Conservation (phyloP, 441 rosid genomes). For the Geranium incanum region DNA sequence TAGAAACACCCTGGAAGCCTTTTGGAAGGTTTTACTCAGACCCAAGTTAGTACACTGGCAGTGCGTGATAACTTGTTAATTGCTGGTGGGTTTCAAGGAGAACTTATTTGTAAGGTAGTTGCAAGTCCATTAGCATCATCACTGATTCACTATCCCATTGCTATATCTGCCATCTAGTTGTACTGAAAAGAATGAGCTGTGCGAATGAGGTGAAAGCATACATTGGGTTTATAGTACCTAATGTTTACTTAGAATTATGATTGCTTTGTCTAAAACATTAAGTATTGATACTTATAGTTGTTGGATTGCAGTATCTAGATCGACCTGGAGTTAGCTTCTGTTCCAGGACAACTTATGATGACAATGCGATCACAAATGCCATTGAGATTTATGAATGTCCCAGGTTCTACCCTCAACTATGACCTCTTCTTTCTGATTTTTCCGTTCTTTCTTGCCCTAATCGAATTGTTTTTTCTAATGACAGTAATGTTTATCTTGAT, state of each 20-base stretch:
- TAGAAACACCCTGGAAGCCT: slow-evolving; percentile 31
- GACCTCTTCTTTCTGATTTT: neutral
- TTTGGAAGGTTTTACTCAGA: slow-evolving; percentile 32
- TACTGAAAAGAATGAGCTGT: neutral
- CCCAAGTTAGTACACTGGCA: slow-evolving; percentile 33
- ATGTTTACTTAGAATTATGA: neutral
- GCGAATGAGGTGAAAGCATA: neutral
- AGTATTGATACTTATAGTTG: too few relatives aligned
- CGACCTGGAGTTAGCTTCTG: slow-evolving; percentile 28
- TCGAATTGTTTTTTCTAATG: neutral
- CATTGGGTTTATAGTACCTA: neutral
- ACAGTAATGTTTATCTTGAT: neutral
- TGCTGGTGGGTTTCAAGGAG: slow-evolving; percentile 39
- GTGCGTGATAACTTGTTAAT: slow-evolving; percentile 27
- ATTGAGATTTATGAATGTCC: slow-evolving; percentile 31
- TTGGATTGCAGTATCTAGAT: slow-evolving; percentile 22
- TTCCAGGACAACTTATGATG: slow-evolving; percentile 25
- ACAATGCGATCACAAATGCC: slow-evolving; percentile 31
- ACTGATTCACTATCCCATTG: too few relatives aligned
- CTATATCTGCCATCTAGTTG: too few relatives aligned
- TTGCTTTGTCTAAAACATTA: neutral
- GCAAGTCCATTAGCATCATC: too few relatives aligned
- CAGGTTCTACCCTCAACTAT: slow-evolving; percentile 28
- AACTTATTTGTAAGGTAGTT: slow-evolving; percentile 31
- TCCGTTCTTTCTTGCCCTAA: too few relatives aligned